Evolutionary conservation across 176 grass and related monocot species (phyloP).

Genomic region (Rhipidocladum racemiflorum): DNA sequence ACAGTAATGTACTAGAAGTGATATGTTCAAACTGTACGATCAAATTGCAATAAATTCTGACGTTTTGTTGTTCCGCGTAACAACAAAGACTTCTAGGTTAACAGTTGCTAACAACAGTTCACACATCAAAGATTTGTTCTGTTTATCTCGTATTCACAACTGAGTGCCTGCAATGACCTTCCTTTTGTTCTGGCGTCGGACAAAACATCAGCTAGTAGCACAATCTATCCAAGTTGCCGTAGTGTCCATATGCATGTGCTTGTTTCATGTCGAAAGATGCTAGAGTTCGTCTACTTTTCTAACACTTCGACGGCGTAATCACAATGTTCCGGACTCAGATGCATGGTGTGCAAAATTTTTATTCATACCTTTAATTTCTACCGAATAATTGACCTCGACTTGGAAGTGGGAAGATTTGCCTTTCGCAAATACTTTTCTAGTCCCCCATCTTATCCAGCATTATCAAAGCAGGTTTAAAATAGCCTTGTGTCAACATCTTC

Average conservation of each 20-base stretch:
- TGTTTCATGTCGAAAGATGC: constrained; percentile 17
- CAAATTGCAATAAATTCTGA: constrained; percentile 7
- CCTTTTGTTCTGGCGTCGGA: background rate
- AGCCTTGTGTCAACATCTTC: constrained; percentile 40
- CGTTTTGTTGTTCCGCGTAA: background rate
- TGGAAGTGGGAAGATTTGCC: constrained; percentile 15
- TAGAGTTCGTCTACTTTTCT: background rate
- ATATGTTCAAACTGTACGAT: constrained; percentile 28
- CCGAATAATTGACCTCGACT: constrained; percentile 36
- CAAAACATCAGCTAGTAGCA: background rate
- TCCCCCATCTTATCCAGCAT: constrained; percentile 20
- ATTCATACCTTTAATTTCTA: background rate
- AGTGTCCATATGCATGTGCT: background rate
- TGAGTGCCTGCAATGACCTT: background rate
- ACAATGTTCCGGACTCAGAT: background rate
- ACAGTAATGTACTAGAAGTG: constrained; percentile 2
- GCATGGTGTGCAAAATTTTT: background rate
- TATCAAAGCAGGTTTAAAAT: constrained; percentile 29
- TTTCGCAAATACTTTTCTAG: constrained; percentile 7
- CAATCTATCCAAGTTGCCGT: background rate
- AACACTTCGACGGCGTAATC: background rate
- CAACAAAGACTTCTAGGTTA: background rate
- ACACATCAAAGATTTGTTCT: background rate
- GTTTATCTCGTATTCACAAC: background rate
- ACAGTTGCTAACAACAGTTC: background rate